A percentile compares a stretch with the other conserved stretches of the same genome.
These are phyloP conservation scores for Henckelia pumila DNA, from an alignment of 257 asterid species.

Conservation along the genomic window DNA sequence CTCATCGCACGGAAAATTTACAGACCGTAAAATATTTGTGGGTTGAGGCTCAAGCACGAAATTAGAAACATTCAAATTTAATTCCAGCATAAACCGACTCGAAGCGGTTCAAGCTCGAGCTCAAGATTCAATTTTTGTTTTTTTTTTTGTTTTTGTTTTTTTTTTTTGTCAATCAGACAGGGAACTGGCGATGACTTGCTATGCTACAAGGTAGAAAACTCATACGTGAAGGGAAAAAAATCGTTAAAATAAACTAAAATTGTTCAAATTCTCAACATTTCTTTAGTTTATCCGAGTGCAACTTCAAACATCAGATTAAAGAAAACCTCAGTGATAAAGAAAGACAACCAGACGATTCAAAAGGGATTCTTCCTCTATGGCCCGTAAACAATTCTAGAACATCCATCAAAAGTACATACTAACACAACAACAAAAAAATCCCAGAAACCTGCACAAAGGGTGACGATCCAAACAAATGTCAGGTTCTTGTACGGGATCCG, in stretches of 20 bases:
- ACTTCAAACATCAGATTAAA: no score
- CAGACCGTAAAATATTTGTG: no score
- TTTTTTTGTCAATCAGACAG: not conserved
- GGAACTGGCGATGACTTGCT: not conserved
- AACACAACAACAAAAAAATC: not conserved
- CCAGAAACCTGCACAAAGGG: conserved; percentile 53
- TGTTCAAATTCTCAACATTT: conserved; percentile 5
- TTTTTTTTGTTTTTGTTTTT: no score
- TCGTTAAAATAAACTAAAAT: not conserved
- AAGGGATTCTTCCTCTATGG: not conserved
- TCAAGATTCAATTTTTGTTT: no score
- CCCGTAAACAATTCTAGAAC: not conserved
- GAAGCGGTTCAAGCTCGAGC: no score
- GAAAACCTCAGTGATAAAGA: no score
- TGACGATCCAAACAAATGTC: conserved; percentile 41
- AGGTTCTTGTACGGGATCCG: conserved; percentile 49
- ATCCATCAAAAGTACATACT: no score
- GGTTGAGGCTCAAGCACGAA: no score
- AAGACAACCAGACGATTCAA: not conserved
- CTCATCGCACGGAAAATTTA: no score
- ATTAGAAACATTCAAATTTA: no score
- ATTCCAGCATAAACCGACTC: no score
- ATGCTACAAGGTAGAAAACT: no score
- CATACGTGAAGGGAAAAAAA: not conserved
- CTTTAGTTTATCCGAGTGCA: not conserved